Evolutionary conservation across 2,329 filamentous ascomycete genomes (phyloP).

Genomic region (Paecilomyces fulvus): DNA sequence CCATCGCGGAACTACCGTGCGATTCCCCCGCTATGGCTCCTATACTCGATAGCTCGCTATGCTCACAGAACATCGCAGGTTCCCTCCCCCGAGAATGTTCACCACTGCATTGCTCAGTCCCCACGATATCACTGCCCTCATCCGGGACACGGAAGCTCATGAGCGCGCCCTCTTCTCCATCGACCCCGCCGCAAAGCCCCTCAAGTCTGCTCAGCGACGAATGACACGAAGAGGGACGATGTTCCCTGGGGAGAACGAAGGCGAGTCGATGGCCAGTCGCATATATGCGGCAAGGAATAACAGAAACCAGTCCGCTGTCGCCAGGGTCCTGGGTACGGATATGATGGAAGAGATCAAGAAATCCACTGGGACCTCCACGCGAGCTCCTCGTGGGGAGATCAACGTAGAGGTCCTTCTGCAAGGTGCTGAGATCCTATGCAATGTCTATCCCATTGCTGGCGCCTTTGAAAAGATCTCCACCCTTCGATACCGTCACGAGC

Average conservation of each 20-base stretch:
- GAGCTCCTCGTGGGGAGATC: conserved; percentile 55
- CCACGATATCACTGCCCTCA: conserved; percentile 87
- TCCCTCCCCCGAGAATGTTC: conserved; percentile 87
- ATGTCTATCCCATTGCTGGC: conserved; percentile 76
- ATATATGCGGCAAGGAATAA: conserved; percentile 47
- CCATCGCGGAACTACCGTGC: conserved; percentile 67
- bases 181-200: conserved; percentile 54
- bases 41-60: background rate
- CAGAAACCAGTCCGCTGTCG: conserved; percentile 71
- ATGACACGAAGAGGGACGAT: conserved; percentile 42
- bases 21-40: conserved; percentile 15
- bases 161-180: conserved; percentile 93
- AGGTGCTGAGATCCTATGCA: conserved; percentile 83
- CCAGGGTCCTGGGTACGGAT: conserved; percentile 78
- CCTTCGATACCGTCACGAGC: conserved; percentile 61
- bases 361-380: conserved; percentile 48
- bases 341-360: conserved; percentile 71
- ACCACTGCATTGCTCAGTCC: conserved; percentile 82
- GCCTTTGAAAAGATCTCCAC: conserved; percentile 66
- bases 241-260: conserved; percentile 28
- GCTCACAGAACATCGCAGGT: conserved; percentile 44
- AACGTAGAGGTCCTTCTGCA: conserved; percentile 78
- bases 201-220: conserved; percentile 39
- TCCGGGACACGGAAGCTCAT: conserved; percentile 89
- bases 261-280: conserved; percentile 37